These are phyloP conservation scores for Vicia faba DNA, from an alignment of 306 rosid species.

Conservation along the genomic window DNA sequence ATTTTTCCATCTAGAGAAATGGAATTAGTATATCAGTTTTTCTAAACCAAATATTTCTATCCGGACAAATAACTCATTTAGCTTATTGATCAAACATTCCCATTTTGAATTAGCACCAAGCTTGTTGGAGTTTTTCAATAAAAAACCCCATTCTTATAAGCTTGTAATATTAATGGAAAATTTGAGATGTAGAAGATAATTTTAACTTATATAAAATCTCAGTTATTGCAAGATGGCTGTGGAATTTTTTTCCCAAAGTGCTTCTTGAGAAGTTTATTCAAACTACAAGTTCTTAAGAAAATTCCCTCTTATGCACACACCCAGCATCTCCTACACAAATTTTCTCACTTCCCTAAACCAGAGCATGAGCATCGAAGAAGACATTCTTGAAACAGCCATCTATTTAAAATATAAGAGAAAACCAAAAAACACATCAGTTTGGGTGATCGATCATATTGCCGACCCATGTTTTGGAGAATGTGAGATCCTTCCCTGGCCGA, in stretches of 20 bases:
- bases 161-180: not conserved
- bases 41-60: slow-evolving; percentile 1
- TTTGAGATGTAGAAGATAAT: not conserved
- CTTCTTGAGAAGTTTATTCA: not conserved
- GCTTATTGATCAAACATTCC: not conserved
- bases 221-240: not conserved
- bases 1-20: not conserved
- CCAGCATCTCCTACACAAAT: not conserved
- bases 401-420: not conserved
- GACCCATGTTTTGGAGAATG: not conserved
- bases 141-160: not conserved
- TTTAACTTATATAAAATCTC: not conserved
- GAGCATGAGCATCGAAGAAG: not conserved
- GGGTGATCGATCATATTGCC: not conserved
- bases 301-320: not conserved
- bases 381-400: not conserved
- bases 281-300: not conserved
- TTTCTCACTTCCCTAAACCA: not conserved
- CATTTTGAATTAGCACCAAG: not conserved
- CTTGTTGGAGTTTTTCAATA: not conserved
- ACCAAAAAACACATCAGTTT: not conserved
- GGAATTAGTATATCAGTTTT: not conserved
- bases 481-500: not conserved
- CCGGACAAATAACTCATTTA: not conserved
- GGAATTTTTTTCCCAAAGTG: not conserved